Percentiles rank a stretch among this genome's conserved stretches.
Conservation (phyloP, 805 yeast species). For the Nakazawaea anatomiae region DNA sequence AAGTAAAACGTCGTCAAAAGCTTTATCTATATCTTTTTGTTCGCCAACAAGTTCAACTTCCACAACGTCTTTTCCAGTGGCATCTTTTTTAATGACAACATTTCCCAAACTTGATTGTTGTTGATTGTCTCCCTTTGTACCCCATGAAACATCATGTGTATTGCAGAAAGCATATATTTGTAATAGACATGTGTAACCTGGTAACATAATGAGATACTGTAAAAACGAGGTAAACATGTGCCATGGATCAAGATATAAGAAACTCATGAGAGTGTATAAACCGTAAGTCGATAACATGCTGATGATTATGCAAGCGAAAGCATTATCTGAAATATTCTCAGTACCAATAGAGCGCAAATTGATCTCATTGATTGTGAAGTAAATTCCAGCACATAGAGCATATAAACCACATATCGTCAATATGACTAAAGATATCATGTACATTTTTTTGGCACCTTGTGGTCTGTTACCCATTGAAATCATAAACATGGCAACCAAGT, state of each 20-base stretch:
- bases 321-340: conserved; percentile 28
- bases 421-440: conserved; percentile 64
- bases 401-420: conserved; percentile 76
- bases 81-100: conserved; percentile 76
- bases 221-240: conserved; percentile 85
- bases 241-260: conserved; percentile 84
- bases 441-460: conserved; percentile 84
- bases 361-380: conserved; percentile 61
- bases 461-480: conserved; percentile 97
- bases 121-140: conserved; percentile 84
- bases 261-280: conserved; percentile 72
- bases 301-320: conserved; percentile 72
- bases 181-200: conserved; percentile 84
- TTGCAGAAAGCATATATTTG: conserved; percentile 95
- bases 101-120: conserved; percentile 67
- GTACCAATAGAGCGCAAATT: conserved; percentile 21
- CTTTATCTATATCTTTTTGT: conserved; percentile 73
- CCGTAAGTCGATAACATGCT: conserved; percentile 91
- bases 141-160: conserved; percentile 96
- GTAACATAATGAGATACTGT: conserved; percentile 80
- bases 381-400: conserved; percentile 76
- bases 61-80: conserved; percentile 77
- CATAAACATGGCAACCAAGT: conserved; percentile 81
- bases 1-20: conserved; percentile 68
- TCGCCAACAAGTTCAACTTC: conserved; percentile 70